A percentile compares a stretch with the other conserved stretches of the same genome.
phyloP scores from a whole-genome alignment of 202 grass and related monocot species.

The Hordeum pubiflorum region DNA sequence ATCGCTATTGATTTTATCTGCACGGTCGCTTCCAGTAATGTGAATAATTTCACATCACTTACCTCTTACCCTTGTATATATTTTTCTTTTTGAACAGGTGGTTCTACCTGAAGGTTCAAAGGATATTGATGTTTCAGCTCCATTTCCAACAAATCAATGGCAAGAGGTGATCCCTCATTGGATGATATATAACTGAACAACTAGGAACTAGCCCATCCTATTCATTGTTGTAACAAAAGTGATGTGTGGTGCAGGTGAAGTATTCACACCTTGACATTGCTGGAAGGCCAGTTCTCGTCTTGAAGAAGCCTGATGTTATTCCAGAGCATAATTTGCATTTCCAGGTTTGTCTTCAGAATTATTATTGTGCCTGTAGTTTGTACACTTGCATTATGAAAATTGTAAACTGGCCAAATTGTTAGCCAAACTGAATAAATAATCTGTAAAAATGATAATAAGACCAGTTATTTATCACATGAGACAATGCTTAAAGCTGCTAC shows the following conservation, averaged over 20 bases:
- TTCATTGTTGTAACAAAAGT: slow-evolving; percentile 27
- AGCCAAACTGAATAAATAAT: slow-evolving; percentile 7
- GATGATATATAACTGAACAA: neutral
- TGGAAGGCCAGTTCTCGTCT: slow-evolving; percentile 80
- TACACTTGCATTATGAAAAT: neutral
- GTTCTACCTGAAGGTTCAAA: slow-evolving; percentile 95
- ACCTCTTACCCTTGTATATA: neutral
- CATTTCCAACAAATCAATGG: slow-evolving; percentile 68
- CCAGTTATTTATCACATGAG: neutral
- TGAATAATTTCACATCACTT: neutral
- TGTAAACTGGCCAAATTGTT: neutral
- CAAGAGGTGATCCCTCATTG: slow-evolving; percentile 50
- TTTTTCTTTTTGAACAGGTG: slow-evolving; percentile 47
- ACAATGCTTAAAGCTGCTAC: slow-evolving; percentile 4
- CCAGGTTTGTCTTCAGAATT: slow-evolving; percentile 48
- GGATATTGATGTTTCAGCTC: slow-evolving; percentile 63
- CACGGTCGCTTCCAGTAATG: neutral
- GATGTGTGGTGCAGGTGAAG: slow-evolving; percentile 62
- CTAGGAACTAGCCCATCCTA: neutral
- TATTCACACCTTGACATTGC: slow-evolving; percentile 92
- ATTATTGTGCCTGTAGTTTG: neutral
- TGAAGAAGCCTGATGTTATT: slow-evolving; percentile 86
- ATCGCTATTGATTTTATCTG: neutral
- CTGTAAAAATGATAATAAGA: neutral
- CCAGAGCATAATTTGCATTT: slow-evolving; percentile 95